Base-by-base conservation (phyloP, 306 rosid genomes). In the Glycyrrhiza uralensis region DNA sequence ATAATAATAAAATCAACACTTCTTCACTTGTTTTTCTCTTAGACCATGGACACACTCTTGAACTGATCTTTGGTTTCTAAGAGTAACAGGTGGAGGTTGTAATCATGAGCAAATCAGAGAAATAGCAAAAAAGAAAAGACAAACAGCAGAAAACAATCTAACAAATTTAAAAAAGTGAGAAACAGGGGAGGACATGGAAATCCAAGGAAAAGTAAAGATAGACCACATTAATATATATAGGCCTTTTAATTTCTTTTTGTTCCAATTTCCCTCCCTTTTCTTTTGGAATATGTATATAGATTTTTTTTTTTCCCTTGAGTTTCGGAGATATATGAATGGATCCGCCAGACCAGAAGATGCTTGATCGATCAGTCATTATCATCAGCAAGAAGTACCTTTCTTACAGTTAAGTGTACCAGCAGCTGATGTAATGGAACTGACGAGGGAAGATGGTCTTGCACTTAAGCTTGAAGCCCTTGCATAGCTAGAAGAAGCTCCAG, bases 381-480 rank as follows among this genome's bases (percentile, higher is more conserved):
- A 93, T 6, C 45, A 59, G 86, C 98, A 94, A 54, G 84, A 85
- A 20, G 96, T 91, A 13, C 92, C 90, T 84, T 81, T 89, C 46
- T 82, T 79, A 77, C 98, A 94, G 35, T 0, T 73, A 3, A 94
- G 96, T 67, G 92, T 72, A 41, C 98, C 98, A 8, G 98, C 75
- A 23, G 13, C 49, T 7, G 66, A 26, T 10, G 98, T 94, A 2
- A 94, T 79, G 0, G 96, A 23, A 42, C 80, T 97, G 3, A 94
- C 97, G 12, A 94, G 87, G 0, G 96, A 83, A 59, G 98, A 91
- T 15, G 97, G 97, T 41, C 92, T 86, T 9, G 98, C 98, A 4
- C 96, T 86, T 56, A 94, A 74, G 73, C 98, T 94, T 0, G 98
- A 91, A 57, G 98, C 96, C 76, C 80, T 89, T 0, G 98, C 95